Percentiles rank a stretch among this genome's conserved stretches.
Conservation (phyloP, 768 basidiomycete species). For the Vishniacozyma victoriae region DNA sequence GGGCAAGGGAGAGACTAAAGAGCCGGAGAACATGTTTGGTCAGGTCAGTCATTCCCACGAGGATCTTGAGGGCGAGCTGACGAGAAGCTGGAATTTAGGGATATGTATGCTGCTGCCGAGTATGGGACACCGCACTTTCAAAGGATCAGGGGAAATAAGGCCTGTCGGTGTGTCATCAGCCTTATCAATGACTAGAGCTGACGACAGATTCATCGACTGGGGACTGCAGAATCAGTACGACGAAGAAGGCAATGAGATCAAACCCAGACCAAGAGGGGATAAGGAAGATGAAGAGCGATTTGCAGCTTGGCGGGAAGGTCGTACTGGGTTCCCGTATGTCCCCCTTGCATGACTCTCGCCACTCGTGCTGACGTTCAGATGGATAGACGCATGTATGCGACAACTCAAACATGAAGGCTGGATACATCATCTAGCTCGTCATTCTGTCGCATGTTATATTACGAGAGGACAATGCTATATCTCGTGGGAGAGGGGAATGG, state of each 20-base stretch:
- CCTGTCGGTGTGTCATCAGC: conserved; percentile 34
- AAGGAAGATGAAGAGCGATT: conserved; percentile 36
- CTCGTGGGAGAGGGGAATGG: conserved; percentile 49
- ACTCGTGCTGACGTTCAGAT: conserved; percentile 10
- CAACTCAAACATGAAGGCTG: conserved; percentile 47
- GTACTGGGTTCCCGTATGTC: conserved; percentile 48
- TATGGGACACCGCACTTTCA: conserved; percentile 43
- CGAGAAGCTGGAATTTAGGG: conserved; percentile 42
- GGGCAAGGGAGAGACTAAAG: conserved; percentile 36
- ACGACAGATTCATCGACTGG: conserved; percentile 44
- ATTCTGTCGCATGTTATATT: conserved; percentile 48
- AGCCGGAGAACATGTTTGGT: conserved; percentile 47
- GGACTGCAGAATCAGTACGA: conserved; percentile 46
- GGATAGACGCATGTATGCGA: conserved; percentile 47
- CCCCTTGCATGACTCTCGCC: background rate
- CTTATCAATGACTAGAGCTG: background rate
- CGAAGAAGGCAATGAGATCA: conserved; percentile 34
- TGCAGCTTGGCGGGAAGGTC: conserved; percentile 39
- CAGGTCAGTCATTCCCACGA: conserved; percentile 22
- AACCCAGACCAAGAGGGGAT: conserved; percentile 36
- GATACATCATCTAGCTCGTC: conserved; percentile 49
- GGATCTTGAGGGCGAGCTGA: background rate
- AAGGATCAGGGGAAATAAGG: conserved; percentile 44
- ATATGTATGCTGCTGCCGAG: conserved; percentile 48
- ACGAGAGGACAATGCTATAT: conserved; percentile 49